Evolutionary conservation across 306 rosid genomes (phyloP).

Genomic region (Quercus parvula): DNA sequence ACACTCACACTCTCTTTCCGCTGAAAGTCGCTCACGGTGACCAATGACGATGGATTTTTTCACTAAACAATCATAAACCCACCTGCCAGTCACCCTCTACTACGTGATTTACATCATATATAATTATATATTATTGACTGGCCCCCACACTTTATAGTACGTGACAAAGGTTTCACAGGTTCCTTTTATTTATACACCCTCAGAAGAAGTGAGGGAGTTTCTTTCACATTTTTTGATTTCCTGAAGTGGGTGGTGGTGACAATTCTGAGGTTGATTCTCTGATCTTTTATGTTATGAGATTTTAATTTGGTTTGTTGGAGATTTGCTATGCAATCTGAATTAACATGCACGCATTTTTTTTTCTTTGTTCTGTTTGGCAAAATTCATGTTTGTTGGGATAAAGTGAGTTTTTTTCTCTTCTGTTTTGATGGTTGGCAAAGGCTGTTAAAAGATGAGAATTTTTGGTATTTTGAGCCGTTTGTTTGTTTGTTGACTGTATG

Average conservation of each 20-base stretch:
- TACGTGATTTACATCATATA: not conserved
- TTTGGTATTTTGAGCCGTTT: not conserved
- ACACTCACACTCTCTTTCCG: not conserved
- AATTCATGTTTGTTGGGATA: not conserved
- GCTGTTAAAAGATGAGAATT: not conserved
- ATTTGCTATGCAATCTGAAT: not conserved
- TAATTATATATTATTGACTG: not conserved
- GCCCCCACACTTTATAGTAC: not conserved
- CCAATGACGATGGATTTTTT: not conserved
- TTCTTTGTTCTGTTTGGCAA: not conserved
- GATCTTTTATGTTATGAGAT: not conserved
- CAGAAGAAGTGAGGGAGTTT: not conserved
- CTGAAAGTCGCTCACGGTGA: not conserved
- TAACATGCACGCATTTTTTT: not conserved
- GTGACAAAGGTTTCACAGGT: not conserved
- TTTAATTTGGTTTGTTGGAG: not conserved
- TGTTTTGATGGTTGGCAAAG: not conserved
- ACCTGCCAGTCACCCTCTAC: constrained; percentile 11
- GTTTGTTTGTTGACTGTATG: not conserved
- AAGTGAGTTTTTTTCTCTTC: not conserved
- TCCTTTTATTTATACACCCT: not conserved
- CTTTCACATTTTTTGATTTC: not conserved
- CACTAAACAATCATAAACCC: not conserved
- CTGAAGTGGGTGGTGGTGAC: not conserved
- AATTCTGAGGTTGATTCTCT: constrained; percentile 13